Evolutionary conservation across 148 eudicot genomes (phyloP), one percentile per base, ranked within the genome.

Genomic region (Suaeda aralocaspica): DNA sequence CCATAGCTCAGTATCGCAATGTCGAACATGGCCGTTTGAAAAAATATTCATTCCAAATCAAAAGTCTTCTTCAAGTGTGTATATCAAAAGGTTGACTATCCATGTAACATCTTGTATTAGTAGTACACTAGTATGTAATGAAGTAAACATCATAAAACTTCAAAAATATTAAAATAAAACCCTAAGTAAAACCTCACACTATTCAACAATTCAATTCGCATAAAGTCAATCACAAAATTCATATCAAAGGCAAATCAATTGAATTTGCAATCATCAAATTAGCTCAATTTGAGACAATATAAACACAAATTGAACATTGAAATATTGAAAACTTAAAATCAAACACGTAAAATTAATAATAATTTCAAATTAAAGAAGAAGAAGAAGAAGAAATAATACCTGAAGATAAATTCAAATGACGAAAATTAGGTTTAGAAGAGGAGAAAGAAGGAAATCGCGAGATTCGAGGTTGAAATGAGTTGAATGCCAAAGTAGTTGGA

Each of bases 401-500:
- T 77, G 72, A 16, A 26, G 72, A 67, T 9, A 52, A 39, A 41
- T 30, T 29, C 0, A 26, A 29, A 77, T 61, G 67, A 14, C 66
- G 71, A 19, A 44, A 66, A 58, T 66, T 55, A 48, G 49, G 66
- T 24, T 69, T 70, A 3, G 65, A 53, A 3, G 66, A 62, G 18
- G 0, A 62, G 11, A 60, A 29, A 34, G 44, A 21, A 15, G 59
- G 66, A 12, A 57, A 0, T 18, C 68, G 68, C 36, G 62, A 42
- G 45, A 13, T 10, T 42, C 51, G 62, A 61, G 42, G 16, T 36
- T 39, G 33, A 7, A 19, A 51, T 21, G 52, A 41, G 14, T 36
- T 75, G 73, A 44, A 51, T 6, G 44, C 1, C 34, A 41, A 69
- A 51, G 6, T 60, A 55, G 62, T 60, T 53, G 73, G 78, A 75